Conservation (phyloP, 176 grass and related monocot species). For the Poa pratensis region DNA sequence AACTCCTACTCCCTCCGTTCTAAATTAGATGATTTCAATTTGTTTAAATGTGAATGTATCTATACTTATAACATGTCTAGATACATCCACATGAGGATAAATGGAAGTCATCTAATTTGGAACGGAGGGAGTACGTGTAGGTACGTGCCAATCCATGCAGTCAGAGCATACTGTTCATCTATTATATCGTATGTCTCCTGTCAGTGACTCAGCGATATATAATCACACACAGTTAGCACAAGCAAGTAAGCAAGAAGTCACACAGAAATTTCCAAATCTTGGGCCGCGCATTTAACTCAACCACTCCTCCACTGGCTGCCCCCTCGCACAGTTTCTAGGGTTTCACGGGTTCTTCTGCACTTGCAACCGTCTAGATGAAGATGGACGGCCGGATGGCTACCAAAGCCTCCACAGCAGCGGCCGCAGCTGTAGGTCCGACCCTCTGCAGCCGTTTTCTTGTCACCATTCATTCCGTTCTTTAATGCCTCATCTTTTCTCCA, state of each 20-base stretch:
- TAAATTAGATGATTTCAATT: too few relatives aligned
- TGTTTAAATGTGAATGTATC: too few relatives aligned
- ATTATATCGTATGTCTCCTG: constrained; percentile 37
- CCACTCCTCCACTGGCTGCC: constrained; percentile 46
- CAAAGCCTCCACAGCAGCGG: constrained; percentile 1
- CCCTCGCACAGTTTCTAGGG: constrained; percentile 42
- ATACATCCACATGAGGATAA: too few relatives aligned
- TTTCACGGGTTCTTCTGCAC: constrained; percentile 27
- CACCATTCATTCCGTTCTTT: constrained; percentile 64
- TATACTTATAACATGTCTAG: too few relatives aligned
- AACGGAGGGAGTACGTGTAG: too few relatives aligned
- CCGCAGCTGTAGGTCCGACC: constrained; percentile 57
- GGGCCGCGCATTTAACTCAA: constrained; percentile 66
- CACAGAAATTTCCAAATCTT: constrained; percentile 56
- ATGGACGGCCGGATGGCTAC: constrained; percentile 32
- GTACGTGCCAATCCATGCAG: constrained; percentile 16
- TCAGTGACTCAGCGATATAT: constrained; percentile 31
- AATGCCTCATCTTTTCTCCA: constrained; percentile 54
- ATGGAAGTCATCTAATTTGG: too few relatives aligned
- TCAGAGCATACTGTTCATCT: constrained; percentile 36
- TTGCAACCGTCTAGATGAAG: constrained; percentile 5
- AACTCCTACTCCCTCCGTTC: constrained; percentile 18
- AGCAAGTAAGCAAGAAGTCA: constrained; percentile 22
- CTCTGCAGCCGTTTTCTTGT: constrained; percentile 60
- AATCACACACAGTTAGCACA: constrained; percentile 10